Evolutionary conservation across 2,329 filamentous ascomycete species (phyloP), one percentile per base, ranked within the genome.

Genomic region (Pseudocercospora fijiensis): DNA sequence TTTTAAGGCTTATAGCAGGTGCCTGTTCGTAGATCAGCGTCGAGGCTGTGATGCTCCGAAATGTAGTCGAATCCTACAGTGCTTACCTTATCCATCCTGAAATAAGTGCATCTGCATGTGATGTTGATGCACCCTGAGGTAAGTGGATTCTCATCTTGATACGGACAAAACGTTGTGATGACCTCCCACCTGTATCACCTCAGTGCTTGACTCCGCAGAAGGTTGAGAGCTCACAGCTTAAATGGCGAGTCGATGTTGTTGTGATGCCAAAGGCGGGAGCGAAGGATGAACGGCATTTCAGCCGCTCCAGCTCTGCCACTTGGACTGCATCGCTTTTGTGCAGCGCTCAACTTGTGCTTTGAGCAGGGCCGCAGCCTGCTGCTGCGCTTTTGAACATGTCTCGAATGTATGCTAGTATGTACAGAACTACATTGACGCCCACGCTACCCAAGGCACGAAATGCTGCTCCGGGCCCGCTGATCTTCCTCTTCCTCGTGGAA

Each of bases 381-480:
- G 2, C 2, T 3, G 33, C 13, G 13, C 37, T 16, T 56, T 26
- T 41, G 28, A 24, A 18, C 53, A 56, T 6, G 22, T 56, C 53
- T 52, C 20, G 51, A 53, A 53, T 53, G 10, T 27, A 60, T 56
- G 62, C 58, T 65, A 61, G 63, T 67, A 63, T 65, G 63, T 68
- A 68, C 64, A 62, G 43, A 22, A 26, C 30, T 59, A 66, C 53
- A 64, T 26, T 55, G 60, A 65, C 61, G 62, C 66, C 62, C 60
- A 58, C 64, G 66, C 66, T 66, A 58, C 58, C 63, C 62, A 28
- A 61, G 63, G 63, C 60, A 66, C 60, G 59, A 60, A 62, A 63
- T 58, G 57, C 60, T 33, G 37, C 55, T 16, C 63, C 28, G 41
- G 45, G 24, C 41, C 45, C 22, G 5, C 58, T 58, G 57, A 37